phyloP scores from a whole-genome alignment of 768 basidiomycete species.

The Asterophora lycoperdoides region DNA sequence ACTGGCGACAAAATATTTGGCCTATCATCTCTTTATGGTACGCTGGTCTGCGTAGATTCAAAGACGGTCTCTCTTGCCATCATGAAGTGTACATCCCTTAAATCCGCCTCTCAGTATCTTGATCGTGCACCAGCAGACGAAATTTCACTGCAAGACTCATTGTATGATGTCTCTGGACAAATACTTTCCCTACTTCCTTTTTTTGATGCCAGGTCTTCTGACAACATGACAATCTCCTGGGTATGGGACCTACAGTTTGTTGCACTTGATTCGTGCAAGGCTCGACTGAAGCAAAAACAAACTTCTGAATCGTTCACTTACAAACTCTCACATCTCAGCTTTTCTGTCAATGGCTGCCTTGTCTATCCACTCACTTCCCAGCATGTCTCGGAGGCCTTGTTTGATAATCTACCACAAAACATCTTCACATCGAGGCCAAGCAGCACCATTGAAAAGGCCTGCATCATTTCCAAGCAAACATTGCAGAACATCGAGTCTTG shows the following conservation, averaged over 20 bases:
- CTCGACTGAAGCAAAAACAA: not conserved
- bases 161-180: conserved; percentile 17
- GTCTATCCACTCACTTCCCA: not conserved
- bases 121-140: conserved; percentile 11
- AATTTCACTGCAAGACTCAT: conserved; percentile 9
- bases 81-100: conserved; percentile 9
- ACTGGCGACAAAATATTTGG: not conserved
- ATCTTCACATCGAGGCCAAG: no score
- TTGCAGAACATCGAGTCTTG: not conserved
- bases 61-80: conserved; percentile 7
- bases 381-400: not conserved
- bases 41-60: conserved; percentile 7
- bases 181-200: conserved; percentile 14
- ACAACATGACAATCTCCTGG: conserved; percentile 11
- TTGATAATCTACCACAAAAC: no score
- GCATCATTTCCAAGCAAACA: not conserved
- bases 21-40: conserved; percentile 10
- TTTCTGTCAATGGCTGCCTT: not conserved
- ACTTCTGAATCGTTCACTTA: not conserved
- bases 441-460: not conserved
- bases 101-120: conserved; percentile 4
- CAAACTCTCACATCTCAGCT: not conserved
- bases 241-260: conserved; percentile 15
- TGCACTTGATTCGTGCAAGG: conserved; percentile 9
- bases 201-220: not conserved